Conservation (phyloP, 306 rosid species). For the Herpetospermum pedunculosum region DNA sequence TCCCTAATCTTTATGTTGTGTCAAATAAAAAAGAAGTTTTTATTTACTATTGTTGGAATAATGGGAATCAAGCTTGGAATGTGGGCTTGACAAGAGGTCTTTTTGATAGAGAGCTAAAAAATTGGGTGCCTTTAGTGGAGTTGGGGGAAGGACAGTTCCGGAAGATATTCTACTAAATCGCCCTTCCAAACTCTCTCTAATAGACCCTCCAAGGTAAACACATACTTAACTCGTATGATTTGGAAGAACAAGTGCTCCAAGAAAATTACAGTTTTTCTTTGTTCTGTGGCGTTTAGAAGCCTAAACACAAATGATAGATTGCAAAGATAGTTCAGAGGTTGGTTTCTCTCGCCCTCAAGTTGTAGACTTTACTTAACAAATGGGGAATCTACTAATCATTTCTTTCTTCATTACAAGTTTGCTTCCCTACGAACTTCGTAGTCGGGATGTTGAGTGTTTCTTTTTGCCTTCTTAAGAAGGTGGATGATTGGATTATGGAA, state of each 20-base stretch:
- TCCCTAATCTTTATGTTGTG: too few species aligned
- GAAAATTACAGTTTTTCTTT: neutral
- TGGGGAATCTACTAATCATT: neutral
- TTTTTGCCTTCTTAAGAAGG: neutral
- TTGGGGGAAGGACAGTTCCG: too few species aligned
- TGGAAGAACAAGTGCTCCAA: neutral
- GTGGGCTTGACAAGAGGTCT: neutral
- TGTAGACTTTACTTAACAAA: neutral
- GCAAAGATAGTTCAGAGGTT: neutral
- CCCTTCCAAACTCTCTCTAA: neutral
- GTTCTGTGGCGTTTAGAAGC: neutral
- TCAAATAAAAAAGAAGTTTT: neutral
- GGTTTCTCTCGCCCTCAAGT: neutral
- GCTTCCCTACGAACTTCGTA: too few species aligned
- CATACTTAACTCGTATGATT: neutral
- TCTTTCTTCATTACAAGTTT: neutral
- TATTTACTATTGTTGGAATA: too few species aligned
- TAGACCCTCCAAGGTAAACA: neutral
- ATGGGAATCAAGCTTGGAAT: neutral
- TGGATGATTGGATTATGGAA: neutral
- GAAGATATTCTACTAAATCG: neutral
- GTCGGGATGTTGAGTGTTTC: neutral
- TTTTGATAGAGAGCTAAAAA: neutral
- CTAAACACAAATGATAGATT: neutral
- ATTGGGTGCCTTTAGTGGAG: neutral